phyloP scores from a whole-genome alignment of 2,329 filamentous ascomycete genomes.

The Penicillium digitatum region DNA sequence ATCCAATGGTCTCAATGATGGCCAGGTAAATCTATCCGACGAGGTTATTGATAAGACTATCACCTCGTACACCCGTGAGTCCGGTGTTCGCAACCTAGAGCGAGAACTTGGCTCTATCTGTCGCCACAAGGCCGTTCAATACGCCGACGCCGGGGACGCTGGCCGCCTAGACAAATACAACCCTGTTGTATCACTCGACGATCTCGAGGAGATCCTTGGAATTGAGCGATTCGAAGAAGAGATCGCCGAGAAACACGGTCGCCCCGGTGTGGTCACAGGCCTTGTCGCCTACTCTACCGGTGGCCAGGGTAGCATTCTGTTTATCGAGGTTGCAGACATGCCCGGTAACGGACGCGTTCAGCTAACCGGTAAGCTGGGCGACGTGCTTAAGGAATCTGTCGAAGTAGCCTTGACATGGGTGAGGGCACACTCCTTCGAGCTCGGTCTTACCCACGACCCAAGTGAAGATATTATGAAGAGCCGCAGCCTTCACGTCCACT shows the following conservation, averaged over 20 bases:
- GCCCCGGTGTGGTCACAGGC: slow-evolving; percentile 91
- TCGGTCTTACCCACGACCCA: slow-evolving; percentile 75
- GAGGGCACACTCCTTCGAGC: slow-evolving; percentile 87
- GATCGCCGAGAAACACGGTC: slow-evolving; percentile 76
- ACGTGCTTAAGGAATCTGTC: slow-evolving; percentile 94
- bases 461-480: slow-evolving; percentile 94
- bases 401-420: slow-evolving; percentile 97
- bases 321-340: slow-evolving; percentile 98
- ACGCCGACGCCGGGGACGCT: slow-evolving; percentile 79
- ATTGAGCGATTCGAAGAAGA: slow-evolving; percentile 94
- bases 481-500: slow-evolving; percentile 91
- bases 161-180: slow-evolving; percentile 66
- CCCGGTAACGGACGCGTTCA: slow-evolving; percentile 88
- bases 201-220: slow-evolving; percentile 86
- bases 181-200: slow-evolving; percentile 67
- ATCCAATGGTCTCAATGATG: slow-evolving; percentile 75
- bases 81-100: slow-evolving; percentile 92
- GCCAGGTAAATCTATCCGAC: slow-evolving; percentile 71
- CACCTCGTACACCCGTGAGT: slow-evolving; percentile 92
- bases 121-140: slow-evolving; percentile 91
- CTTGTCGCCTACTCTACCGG: slow-evolving; percentile 92
- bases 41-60: slow-evolving; percentile 94
- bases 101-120: slow-evolving; percentile 93
- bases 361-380: slow-evolving; percentile 91
- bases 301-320: slow-evolving; percentile 91